These are phyloP conservation scores for Yarrowia hollandica DNA, from an alignment of 805 yeast genomes.

Conservation along the genomic window DNA sequence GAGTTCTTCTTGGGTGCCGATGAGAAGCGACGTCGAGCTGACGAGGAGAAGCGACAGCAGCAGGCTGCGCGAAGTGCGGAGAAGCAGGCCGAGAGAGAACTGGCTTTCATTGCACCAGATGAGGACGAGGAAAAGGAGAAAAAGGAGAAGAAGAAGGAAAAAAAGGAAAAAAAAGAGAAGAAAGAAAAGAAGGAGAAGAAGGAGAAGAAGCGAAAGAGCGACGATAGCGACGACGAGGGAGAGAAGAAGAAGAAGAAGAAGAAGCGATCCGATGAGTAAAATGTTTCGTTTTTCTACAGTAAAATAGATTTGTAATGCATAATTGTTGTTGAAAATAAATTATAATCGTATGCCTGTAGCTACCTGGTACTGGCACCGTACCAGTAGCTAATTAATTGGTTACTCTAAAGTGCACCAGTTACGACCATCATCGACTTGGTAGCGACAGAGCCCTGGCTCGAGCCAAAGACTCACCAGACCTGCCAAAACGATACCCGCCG, in stretches of 20 bases:
- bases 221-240: slow-evolving; percentile 30
- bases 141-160: slow-evolving; percentile 41
- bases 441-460: slow-evolving; percentile 69
- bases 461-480: slow-evolving; percentile 72
- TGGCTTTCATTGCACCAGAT: slow-evolving; percentile 83
- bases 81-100: slow-evolving; percentile 67
- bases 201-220: slow-evolving; percentile 39
- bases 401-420: slow-evolving; percentile 61
- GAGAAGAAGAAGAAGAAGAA: slow-evolving; percentile 29
- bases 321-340: background rate
- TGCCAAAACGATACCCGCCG: slow-evolving; percentile 80
- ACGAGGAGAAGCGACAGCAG: slow-evolving; percentile 74
- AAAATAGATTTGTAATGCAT: slow-evolving; percentile 19
- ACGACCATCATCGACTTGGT: slow-evolving; percentile 70
- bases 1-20: slow-evolving; percentile 90
- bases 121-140: slow-evolving; percentile 57
- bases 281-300: too few relatives aligned
- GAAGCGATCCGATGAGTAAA: slow-evolving; percentile 18
- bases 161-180: slow-evolving; percentile 37
- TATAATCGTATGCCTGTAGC: too few relatives aligned
- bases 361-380: too few relatives aligned
- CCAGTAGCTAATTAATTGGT: too few relatives aligned
- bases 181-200: slow-evolving; percentile 31
- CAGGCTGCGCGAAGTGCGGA: slow-evolving; percentile 68
- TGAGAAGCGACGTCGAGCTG: slow-evolving; percentile 70